phyloP scores from a whole-genome alignment of 1,284 basidiomycete genomes.

The Trametes versicolor region DNA sequence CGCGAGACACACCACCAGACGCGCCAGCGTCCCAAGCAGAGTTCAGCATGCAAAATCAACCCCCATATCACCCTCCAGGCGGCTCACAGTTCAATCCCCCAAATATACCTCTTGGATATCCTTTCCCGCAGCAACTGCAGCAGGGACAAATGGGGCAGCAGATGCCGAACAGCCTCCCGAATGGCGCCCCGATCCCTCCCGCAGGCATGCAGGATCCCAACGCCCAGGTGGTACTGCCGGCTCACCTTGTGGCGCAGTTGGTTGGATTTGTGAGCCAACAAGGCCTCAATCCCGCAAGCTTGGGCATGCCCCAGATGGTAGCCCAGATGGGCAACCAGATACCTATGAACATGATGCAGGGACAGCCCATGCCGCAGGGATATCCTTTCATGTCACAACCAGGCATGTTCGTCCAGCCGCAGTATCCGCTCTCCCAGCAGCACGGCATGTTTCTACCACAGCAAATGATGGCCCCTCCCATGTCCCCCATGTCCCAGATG shows the following conservation, averaged over 20 bases:
- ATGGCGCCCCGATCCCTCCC: slow-evolving; percentile 19
- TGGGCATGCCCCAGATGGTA: slow-evolving; percentile 13
- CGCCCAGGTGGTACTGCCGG: slow-evolving; percentile 20
- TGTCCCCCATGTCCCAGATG: slow-evolving; percentile 8
- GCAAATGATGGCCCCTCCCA: slow-evolving; percentile 18
- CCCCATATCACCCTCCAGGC: slow-evolving; percentile 2
- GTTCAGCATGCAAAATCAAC: slow-evolving; percentile 20
- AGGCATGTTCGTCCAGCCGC: slow-evolving; percentile 13
- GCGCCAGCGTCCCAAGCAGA: slow-evolving; percentile 17
- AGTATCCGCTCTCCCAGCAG: slow-evolving; percentile 20
- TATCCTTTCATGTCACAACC: slow-evolving; percentile 20
- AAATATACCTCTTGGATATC: slow-evolving; percentile 4
- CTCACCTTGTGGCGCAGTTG: slow-evolving; percentile 20
- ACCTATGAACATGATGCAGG: slow-evolving; percentile 21
- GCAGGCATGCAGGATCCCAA: slow-evolving; percentile 22
- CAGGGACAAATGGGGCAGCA: slow-evolving; percentile 15
- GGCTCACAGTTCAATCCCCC: slow-evolving; percentile 8
- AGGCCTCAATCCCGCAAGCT: slow-evolving; percentile 11
- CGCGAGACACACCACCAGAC: slow-evolving; percentile 63
- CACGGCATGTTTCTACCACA: slow-evolving; percentile 2
- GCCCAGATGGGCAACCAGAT: slow-evolving; percentile 15
- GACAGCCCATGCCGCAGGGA: slow-evolving; percentile 7
- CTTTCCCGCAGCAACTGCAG: slow-evolving; percentile 9
- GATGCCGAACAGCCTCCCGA: slow-evolving; percentile 1
- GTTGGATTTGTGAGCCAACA: slow-evolving; percentile 19